Evolutionary conservation across 164 flowering plant genomes (phyloP), one percentile per base, ranked within the genome.

Genomic region (Aristolochia californica): DNA sequence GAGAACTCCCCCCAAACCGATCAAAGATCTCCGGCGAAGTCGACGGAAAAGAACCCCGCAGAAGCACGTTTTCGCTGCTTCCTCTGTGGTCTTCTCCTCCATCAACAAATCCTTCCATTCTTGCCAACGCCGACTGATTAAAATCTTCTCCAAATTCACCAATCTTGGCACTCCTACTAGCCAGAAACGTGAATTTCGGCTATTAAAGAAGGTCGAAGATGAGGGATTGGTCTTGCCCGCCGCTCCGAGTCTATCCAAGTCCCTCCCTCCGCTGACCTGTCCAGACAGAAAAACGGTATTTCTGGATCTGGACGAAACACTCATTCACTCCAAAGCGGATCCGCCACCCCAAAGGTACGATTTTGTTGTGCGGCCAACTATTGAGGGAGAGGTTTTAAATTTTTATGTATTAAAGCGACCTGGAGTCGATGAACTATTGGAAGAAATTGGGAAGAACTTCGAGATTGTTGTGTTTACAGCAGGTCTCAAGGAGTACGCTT

Each of bases 381-480:
- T 91, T 45, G 80, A 80, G 8, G 81, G 90, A 5, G 75, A 76
- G 53, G 11, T 43, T 0, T 27, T 82, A 65, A 80, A 58, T 14
- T 81, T 86, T 52, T 88, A 81, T 62, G 96, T 91, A 20, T 15
- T 72, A 63, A 85, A 91, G 63, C 75, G 98, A 17, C 96, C 98
- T 0, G 89, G 85, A 0, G 77, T 88, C 10, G 93, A 84, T 15
- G 79, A 76, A 25, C 66, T 91, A 16, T 50, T 88, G 64, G 79
- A 74, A 17, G 60, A 66, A 18, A 26, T 88, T 0, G 69, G 73
- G 12, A 48, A 59, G 56, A 70, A 66, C 4, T 91, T 65, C 53
- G 96, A 88, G 75, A 66, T 88, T 27, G 93, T 82, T 22, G 72
- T 88, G 26, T 91, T 88, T 70, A 91, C 98, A 0, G 98, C 96